Evolutionary conservation across 441 rosid genomes (phyloP), one percentile per base, ranked within the genome.

Genomic region (Populus trichocarpa): DNA sequence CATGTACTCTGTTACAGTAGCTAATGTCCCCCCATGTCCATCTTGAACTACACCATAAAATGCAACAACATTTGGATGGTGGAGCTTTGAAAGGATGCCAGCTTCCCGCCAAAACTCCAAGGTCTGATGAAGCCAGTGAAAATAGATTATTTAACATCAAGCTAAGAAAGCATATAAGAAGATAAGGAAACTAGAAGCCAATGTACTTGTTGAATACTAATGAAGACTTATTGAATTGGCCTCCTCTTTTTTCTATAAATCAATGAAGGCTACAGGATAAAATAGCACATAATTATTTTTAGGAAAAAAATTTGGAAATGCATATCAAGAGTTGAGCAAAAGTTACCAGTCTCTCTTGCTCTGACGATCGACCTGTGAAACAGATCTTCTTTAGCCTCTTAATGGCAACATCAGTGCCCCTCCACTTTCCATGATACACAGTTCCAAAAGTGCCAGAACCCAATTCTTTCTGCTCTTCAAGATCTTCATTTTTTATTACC

Each of bases 51-150:
- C 99, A 26, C 99, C 99, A 63, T 96, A 96, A 81, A 96, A 94
- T 66, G 98, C 98, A 70, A 94, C 94, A 33, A 96, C 98, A 23
- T 96, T 96, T 63, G 99, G 98, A 83, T 94, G 98, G 82, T 93
- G 98, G 80, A 96, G 95, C 83, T 87, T 88, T 73, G 98, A 91
- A 73, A 96, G 93, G 84, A 94, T 94, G 71, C 91, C 98, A 86
- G 98, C 99, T 87, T 96, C 99, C 78, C 94, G 92, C 99, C 97
- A 94, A 86, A 94, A 96, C 84, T 96, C 98, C 79, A 85, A 78
- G 20, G 98, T 91, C 98, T 94, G 83, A 73, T 69, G 12, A 83
- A 74, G 85, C 85, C 89, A 73, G 53, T 61, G 20, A 40, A 70
- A 28, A 28, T 68, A 57, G 7, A 70, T 81, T 53, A 59, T 25